These are phyloP conservation scores for Strobilomyces echinocephalus DNA, from an alignment of 768 basidiomycete species.

Conservation along the genomic window DNA sequence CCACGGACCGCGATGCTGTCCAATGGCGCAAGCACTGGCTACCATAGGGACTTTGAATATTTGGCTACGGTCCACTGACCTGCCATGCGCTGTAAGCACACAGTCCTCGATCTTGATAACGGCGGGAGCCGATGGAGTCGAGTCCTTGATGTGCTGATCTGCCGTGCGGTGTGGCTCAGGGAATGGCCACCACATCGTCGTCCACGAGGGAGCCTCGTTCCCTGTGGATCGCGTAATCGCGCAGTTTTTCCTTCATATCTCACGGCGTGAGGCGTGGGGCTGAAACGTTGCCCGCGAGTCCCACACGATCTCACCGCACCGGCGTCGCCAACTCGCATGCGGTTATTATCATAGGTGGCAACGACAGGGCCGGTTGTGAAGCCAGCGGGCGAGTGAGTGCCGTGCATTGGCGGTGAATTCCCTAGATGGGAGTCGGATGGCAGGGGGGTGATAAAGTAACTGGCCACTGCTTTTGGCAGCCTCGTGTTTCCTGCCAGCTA, in stretches of 20 bases:
- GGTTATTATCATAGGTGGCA: background rate
- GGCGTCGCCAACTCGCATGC: background rate
- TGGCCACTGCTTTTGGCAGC: constrained; percentile 29
- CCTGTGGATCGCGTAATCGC: constrained; percentile 20
- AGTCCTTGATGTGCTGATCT: background rate
- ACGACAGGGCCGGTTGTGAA: background rate
- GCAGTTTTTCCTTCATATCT: constrained; percentile 13
- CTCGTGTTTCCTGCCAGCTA: constrained; percentile 32
- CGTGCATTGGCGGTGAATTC: background rate
- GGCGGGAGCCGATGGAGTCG: background rate
- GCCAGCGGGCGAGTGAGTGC: constrained; percentile 1
- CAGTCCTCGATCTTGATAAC: background rate
- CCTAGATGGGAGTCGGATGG: constrained; percentile 12
- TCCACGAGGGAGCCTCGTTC: constrained; percentile 31
- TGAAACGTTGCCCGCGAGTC: constrained; percentile 4
- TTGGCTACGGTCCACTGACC: background rate
- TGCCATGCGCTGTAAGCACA: background rate
- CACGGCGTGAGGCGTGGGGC: constrained; percentile 15
- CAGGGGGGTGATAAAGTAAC: constrained; percentile 23
- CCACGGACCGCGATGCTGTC: background rate
- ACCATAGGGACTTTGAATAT: background rate
- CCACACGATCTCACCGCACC: constrained; percentile 1
- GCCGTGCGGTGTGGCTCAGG: constrained; percentile 6
- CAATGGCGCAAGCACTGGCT: background rate
- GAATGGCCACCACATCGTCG: background rate